Base-by-base conservation (phyloP, 768 basidiomycete species). In the Boletus eberwhitei region DNA sequence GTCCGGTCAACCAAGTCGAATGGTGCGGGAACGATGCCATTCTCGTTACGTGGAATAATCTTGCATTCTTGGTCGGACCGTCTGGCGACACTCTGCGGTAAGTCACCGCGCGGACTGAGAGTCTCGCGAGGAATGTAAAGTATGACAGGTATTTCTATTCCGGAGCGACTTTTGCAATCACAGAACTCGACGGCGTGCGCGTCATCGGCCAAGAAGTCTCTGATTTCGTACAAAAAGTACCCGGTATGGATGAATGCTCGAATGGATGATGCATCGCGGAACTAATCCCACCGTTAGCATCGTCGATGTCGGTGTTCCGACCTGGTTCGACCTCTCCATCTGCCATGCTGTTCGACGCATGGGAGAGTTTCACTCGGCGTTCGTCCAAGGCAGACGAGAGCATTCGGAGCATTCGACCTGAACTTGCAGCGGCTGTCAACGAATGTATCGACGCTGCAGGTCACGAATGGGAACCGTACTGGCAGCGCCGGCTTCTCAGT, bases 11-110 rank as follows among this genome's bases (percentile, higher is more conserved):
- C 35, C 87, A 88, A 59, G 85, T 93, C 0, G 89, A 88, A 64
- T 99, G 97, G 97, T 98, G 94, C 68, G 95, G 95, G 1, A 93
- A 93, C 65, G 95, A 99, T 71, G 93, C 94, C 0, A 88, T 98
- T 42, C 77, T 93, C 4, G 79, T 97, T 17, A 87, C 86, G 19
- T 98, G 93, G 92, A 82, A 84, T 40, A 74, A 79, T 19, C 72
- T 87, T 31, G 88, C 85, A 0, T 74, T 93, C 4, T 76, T 99
- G 31, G 91, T 97, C n/a, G 94, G 96, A 6, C 97, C 97, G 14
- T 89, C 84, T 52, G 93, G 93, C 2, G 91, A 95, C 62, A 86
- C 83, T 0, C 74, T 98, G 22, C 82, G 83, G 94, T 95, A 69
- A 59, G 90, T 72, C 38, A 7, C 5, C 7, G 13, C 31, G 24